These are phyloP conservation scores for Cupressus sempervirens DNA, from an alignment of 75 land plant species.

Conservation along the genomic window DNA sequence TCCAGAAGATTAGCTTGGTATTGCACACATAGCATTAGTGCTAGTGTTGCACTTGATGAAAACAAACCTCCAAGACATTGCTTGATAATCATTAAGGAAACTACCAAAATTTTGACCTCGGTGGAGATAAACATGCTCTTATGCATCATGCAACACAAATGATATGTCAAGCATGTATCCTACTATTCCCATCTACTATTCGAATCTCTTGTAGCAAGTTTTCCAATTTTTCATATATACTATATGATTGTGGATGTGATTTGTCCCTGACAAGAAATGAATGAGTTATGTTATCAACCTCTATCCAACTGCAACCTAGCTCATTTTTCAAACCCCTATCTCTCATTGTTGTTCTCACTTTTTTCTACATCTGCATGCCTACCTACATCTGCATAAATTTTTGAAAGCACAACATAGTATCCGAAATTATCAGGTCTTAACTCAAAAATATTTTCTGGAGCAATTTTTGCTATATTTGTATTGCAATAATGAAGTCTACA, in stretches of 20 bases:
- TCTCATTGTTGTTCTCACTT: slow-evolving; percentile 3
- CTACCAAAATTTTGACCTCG: background rate
- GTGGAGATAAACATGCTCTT: background rate
- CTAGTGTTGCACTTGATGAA: background rate
- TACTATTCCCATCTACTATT: background rate
- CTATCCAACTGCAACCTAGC: slow-evolving; percentile 22
- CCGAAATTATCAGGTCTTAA: slow-evolving; percentile 4
- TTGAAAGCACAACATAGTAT: slow-evolving; percentile 13
- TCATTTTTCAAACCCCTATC: slow-evolving; percentile 9
- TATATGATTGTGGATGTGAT: slow-evolving; percentile 5
- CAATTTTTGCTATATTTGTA: slow-evolving; percentile 8
- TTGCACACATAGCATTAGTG: background rate
- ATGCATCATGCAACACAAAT: background rate
- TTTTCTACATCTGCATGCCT: slow-evolving; percentile 2
- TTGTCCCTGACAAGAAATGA: slow-evolving; percentile 12
- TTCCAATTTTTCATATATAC: background rate
- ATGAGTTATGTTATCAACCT: slow-evolving; percentile 7
- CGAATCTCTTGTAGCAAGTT: background rate
- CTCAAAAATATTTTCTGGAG: slow-evolving; percentile 11
- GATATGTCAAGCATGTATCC: background rate
- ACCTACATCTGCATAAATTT: slow-evolving; percentile 11
- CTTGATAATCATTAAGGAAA: background rate
- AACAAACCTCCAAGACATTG: background rate
- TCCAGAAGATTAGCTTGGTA: background rate
- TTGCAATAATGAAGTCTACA: slow-evolving; percentile 11